These are phyloP conservation scores for Nemophila menziesii DNA, from an alignment of 257 asterid genomes.

Conservation along the genomic window DNA sequence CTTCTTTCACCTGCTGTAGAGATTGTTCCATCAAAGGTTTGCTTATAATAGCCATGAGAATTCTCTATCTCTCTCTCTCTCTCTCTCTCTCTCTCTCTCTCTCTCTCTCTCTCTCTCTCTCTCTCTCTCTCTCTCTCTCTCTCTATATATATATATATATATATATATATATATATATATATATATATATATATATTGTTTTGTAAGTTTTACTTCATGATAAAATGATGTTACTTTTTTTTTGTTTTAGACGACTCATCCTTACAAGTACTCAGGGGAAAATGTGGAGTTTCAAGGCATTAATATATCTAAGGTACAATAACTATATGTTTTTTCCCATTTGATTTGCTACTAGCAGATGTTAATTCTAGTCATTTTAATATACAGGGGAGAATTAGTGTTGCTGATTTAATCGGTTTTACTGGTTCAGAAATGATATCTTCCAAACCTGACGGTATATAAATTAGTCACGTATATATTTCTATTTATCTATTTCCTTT, in stretches of 20 bases:
- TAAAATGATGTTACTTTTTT: background rate
- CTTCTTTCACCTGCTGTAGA: constrained; percentile 30
- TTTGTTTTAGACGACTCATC: constrained; percentile 18
- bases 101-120: no score
- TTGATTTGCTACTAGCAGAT: background rate
- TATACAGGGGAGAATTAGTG: constrained; percentile 24
- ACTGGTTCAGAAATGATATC: constrained; percentile 24
- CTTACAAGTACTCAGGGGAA: constrained; percentile 23
- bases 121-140: no score
- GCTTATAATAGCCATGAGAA: background rate
- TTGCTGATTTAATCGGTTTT: constrained; percentile 25
- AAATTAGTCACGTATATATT: background rate
- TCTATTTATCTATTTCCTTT: background rate
- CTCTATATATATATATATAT: no score
- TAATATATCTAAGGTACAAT: constrained; percentile 18
- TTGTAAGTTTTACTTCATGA: background rate
- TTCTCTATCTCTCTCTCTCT: background rate
- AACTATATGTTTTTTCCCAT: background rate
- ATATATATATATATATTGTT: no score
- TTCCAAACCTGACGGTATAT: constrained; percentile 25
- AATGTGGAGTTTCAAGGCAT: constrained; percentile 24
- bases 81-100: no score
- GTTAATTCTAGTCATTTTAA: background rate
- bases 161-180: no score
- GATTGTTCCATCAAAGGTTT: constrained; percentile 27